Evolutionary conservation across 1,139 yeast species (phyloP), one percentile per base, ranked within the genome.

Genomic region (Pneumocystis canis): DNA sequence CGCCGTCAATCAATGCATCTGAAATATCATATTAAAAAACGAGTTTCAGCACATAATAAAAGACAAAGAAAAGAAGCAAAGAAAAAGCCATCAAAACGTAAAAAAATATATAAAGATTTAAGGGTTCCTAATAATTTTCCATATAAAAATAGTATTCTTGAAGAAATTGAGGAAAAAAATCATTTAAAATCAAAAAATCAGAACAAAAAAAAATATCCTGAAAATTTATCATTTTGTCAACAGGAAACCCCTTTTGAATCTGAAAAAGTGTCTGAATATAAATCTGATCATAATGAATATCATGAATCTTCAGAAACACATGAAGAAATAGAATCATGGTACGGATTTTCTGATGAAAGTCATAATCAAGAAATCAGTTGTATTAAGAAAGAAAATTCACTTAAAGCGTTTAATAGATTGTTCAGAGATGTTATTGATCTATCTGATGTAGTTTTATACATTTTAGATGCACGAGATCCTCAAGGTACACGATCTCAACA

Each of bases 111-210:
- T 71, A 90, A 87, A 76, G 97, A 89, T 73, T 90, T 90, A 7
- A 97, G 97, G 69, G 92, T 92, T 70, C 99, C 99, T 63, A 79
- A 95, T 61, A 84, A 85, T 69, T 92, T 89, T 80, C 98, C 97
- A 41, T 90, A 89, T 77, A 92, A 90, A 75, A 95, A 87, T 68
- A 81, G 82, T 74, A 83, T 92, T 66, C 77, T 92, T 67, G 81
- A 79, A 65, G 94, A 92, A 72, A 84, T 92, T 67, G 97, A 90
- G 75, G 84, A 81, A 62, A 78, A 80, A 64, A 84, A 87, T 73
- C 78, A 83, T 72, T 74, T 73, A 31, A 89, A 83, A 39, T 77
- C 77, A 63, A 94, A 85, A 58, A 80, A 76, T 18, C 81, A 78
- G 47, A 77, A 73, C 58, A 78, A 76, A 47, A 68, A 76, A 63